Evolutionary conservation across 164 flowering plant species (phyloP).

Genomic region (Kingdonia uniflora): DNA sequence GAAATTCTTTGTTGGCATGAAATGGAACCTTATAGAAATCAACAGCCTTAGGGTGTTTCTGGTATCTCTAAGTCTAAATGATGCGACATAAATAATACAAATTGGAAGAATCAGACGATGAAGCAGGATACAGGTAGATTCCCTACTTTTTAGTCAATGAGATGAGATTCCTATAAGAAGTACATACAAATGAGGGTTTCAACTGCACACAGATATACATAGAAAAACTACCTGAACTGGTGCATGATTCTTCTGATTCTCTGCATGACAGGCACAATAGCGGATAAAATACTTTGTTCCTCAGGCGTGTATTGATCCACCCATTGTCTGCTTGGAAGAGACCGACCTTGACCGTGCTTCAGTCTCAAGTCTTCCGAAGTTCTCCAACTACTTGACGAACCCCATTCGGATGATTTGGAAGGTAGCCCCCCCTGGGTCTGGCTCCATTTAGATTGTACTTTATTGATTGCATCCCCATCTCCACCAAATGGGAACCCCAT

Average conservation of each 20-base stretch:
- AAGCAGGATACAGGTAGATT: too few species aligned
- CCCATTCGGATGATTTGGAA: too few species aligned
- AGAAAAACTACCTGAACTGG: conserved; percentile 41
- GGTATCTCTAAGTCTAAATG: too few species aligned
- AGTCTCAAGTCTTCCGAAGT: conserved; percentile 27
- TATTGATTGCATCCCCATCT: too few species aligned
- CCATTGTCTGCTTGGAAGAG: conserved; percentile 47
- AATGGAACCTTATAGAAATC: too few species aligned
- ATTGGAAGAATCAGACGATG: too few species aligned
- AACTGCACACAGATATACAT: neutral
- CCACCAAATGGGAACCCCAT: conserved; percentile 1
- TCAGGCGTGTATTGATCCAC: conserved; percentile 62
- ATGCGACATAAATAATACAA: too few species aligned
- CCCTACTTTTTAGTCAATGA: neutral
- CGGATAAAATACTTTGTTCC: conserved; percentile 58
- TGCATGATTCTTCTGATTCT: conserved; percentile 54
- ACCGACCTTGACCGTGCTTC: conserved; percentile 22
- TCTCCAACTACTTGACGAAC: conserved; percentile 15
- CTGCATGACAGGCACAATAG: conserved; percentile 55
- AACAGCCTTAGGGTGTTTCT: too few species aligned
- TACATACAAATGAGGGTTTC: conserved; percentile 2
- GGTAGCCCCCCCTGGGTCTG: too few species aligned
- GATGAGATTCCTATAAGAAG: neutral
- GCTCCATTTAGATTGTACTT: too few species aligned
- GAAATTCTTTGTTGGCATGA: too few species aligned